These are phyloP conservation scores for Cadophora luteo-olivacea DNA, from an alignment of 2,329 filamentous ascomycete species.

Conservation along the genomic window DNA sequence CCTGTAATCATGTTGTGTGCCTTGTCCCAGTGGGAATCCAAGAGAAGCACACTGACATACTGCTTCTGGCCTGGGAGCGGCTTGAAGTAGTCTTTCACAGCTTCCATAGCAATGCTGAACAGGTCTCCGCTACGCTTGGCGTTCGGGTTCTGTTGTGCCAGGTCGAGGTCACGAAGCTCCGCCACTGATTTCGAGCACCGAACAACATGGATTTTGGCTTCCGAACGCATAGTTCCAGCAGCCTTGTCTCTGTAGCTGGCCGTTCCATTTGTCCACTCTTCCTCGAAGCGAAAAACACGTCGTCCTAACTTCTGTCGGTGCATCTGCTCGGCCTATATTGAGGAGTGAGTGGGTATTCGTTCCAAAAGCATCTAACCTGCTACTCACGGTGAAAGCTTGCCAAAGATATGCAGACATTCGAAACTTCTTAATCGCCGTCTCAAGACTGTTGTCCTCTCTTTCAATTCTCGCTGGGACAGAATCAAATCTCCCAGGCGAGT, in stretches of 20 bases:
- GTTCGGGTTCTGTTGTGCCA: constrained; percentile 77
- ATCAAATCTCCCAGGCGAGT: constrained; percentile 87
- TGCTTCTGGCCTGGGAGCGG: constrained; percentile 78
- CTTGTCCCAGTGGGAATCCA: constrained; percentile 90
- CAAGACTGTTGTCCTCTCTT: constrained; percentile 81
- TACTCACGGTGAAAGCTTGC: constrained; percentile 80
- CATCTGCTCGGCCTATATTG: constrained; percentile 81
- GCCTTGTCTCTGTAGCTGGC: constrained; percentile 77
- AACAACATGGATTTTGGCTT: constrained; percentile 89
- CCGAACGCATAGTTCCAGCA: constrained; percentile 79
- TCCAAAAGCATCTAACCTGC: background rate
- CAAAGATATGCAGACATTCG: constrained; percentile 95
- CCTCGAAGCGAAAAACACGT: constrained; percentile 87
- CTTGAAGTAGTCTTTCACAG: constrained; percentile 79
- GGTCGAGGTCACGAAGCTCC: constrained; percentile 79
- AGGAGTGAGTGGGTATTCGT: background rate
- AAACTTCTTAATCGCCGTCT: constrained; percentile 86
- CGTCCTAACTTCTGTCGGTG: constrained; percentile 85
- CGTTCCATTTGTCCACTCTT: constrained; percentile 90
- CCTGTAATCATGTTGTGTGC: constrained; percentile 72
- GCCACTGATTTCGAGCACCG: constrained; percentile 82
- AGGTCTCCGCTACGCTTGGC: constrained; percentile 76
- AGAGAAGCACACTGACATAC: constrained; percentile 84
- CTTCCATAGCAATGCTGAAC: constrained; percentile 78
- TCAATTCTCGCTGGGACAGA: constrained; percentile 76